Evolutionary conservation across 192 early-diverging fungal genomes (phyloP), one percentile per base, ranked within the genome.

Genomic region (Irineochytrium annulatum): DNA sequence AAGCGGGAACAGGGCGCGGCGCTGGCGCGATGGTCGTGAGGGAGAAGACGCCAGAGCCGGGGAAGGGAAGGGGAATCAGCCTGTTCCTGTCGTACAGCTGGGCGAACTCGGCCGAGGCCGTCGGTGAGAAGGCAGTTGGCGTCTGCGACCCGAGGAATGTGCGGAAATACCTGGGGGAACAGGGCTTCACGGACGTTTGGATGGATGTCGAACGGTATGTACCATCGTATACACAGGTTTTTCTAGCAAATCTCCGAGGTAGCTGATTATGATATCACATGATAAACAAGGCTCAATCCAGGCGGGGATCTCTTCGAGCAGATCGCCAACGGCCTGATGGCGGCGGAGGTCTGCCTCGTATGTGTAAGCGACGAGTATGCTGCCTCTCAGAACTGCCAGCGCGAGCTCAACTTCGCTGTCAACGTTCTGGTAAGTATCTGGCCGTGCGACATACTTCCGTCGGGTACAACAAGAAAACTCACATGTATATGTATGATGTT

Each of bases 291-390:
- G 20, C 55, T 64, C n/a, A 30, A 24, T 8, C 29, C 54, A n/a
- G 62, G 62, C 8, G 46, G 43, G 3, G 62, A 64, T 28, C 34
- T 64, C 30, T 64, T 64, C 33, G 62, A 64, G 32, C 52, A 64
- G 54, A 64, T 64, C 33, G 62, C 62, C 8, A 57, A 64, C 20
- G 62, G 62, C 11, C 22, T 64, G 5, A 64, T 64, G 62, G 13
- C 28, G 3, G 27, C 53, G 27, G 37, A 64, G 16, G 29, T 64
- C 4, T 28, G 55, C 26, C 27, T 64, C 34, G 62, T 52, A 5
- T 64, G 52, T 26, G 49, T 64, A 3, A 43, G 35, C 19, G 55
- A 64, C 34, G 62, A 64, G 8, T 64, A 64, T 44, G 62, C 62
- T 8, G 34, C 39, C 1, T 43, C 34, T 6, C 55, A 64, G 43